Evolutionary conservation across 768 basidiomycete genomes (phyloP).

Genomic region (Amanita brunnescens): DNA sequence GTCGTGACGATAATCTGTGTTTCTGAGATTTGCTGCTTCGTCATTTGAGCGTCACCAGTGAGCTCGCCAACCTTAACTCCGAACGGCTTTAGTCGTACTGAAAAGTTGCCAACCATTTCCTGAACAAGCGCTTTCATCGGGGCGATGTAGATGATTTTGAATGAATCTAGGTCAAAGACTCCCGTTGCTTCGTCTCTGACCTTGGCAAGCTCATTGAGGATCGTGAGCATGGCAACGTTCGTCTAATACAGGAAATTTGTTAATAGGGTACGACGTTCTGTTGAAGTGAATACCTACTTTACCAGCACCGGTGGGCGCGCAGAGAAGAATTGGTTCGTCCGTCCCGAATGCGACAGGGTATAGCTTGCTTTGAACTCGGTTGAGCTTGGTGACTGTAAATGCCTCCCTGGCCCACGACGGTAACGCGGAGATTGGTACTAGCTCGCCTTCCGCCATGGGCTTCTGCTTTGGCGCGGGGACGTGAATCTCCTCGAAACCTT

Average conservation of each 20-base stretch:
- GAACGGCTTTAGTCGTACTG: slow-evolving; percentile 53
- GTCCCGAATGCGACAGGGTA: slow-evolving; percentile 91
- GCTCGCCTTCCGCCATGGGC: slow-evolving; percentile 49
- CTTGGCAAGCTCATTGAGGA: slow-evolving; percentile 85
- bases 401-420: slow-evolving; percentile 86
- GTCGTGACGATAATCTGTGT: slow-evolving; percentile 99
- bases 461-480: slow-evolving; percentile 88
- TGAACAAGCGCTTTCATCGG: slow-evolving; percentile 99
- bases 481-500: slow-evolving; percentile 97
- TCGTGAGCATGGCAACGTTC: slow-evolving; percentile 93
- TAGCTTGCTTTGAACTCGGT: slow-evolving; percentile 88
- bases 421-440: slow-evolving; percentile 62
- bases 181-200: slow-evolving; percentile 79
- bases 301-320: slow-evolving; percentile 97
- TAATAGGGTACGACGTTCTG: not conserved
- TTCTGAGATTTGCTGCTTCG: slow-evolving; percentile 92
- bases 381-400: slow-evolving; percentile 75
- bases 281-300: slow-evolving; percentile 63
- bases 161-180: slow-evolving; percentile 73
- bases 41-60: slow-evolving; percentile 97
- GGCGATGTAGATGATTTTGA: slow-evolving; percentile 97
- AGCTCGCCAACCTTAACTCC: slow-evolving; percentile 90
- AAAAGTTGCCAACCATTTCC: slow-evolving; percentile 97
- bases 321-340: slow-evolving; percentile 90
- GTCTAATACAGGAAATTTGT: slow-evolving; percentile 43